A percentile compares a stretch with the other conserved stretches of the same genome.
phyloP scores from a whole-genome alignment of 1,139 yeast species.

The Debaryomyces robertsiae region DNA sequence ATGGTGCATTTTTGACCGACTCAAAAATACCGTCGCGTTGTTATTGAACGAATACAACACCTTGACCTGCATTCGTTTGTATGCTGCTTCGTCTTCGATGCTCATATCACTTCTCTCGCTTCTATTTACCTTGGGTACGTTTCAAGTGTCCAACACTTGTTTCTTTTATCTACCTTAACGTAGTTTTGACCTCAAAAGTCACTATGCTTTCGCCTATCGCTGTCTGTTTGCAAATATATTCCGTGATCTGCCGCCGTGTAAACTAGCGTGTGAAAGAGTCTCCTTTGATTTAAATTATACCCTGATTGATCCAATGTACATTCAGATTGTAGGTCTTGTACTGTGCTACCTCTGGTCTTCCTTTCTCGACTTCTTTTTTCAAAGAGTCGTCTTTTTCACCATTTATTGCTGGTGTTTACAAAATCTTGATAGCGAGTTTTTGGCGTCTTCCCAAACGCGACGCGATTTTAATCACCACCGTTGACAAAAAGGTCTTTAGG shows the following conservation, averaged over 20 bases:
- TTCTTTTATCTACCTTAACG: background rate
- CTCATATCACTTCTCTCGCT: constrained; percentile 14
- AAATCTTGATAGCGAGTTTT: constrained; percentile 6
- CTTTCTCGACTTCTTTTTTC: background rate
- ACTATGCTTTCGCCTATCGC: background rate
- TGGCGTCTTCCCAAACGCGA: constrained; percentile 10
- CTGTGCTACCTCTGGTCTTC: background rate
- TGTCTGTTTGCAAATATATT: background rate
- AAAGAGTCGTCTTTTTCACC: background rate
- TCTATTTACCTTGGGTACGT: background rate
- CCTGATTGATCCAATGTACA: background rate
- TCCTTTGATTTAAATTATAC: background rate
- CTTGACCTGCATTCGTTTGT: constrained; percentile 53
- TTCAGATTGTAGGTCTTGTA: background rate
- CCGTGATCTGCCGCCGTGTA: background rate
- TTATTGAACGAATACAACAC: constrained; percentile 64
- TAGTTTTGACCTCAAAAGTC: background rate
- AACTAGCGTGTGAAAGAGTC: background rate
- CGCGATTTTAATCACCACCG: constrained; percentile 8
- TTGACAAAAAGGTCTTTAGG: too few relatives aligned
- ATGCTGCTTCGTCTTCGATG: constrained; percentile 25
- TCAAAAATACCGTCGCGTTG: constrained; percentile 57
- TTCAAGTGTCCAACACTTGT: too few relatives aligned
- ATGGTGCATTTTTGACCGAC: constrained; percentile 50
- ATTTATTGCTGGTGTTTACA: constrained; percentile 8